A percentile compares a stretch with the other conserved stretches of the same genome.
These are phyloP conservation scores for Neurospora sp. DNA, from an alignment of 495 filamentous ascomycete species.

Conservation along the genomic window DNA sequence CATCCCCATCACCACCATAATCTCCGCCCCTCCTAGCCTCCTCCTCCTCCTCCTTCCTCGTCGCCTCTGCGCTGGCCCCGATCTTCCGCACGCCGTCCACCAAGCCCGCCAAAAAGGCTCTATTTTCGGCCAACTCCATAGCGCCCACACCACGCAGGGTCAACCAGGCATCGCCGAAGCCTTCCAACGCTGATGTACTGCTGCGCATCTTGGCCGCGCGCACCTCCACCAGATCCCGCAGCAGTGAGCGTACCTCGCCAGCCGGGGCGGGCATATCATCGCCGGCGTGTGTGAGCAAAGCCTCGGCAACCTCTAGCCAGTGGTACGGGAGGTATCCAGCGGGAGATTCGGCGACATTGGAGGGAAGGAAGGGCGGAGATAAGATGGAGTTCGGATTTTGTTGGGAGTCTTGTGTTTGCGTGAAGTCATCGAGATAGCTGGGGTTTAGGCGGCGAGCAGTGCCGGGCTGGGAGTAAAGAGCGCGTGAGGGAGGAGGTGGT, in stretches of 20 bases:
- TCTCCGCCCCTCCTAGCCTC: slow-evolving; percentile 26
- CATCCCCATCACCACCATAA: slow-evolving; percentile 33
- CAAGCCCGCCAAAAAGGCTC: slow-evolving; percentile 74
- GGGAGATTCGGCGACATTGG: slow-evolving; percentile 48
- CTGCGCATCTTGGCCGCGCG: slow-evolving; percentile 79
- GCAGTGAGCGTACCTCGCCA: slow-evolving; percentile 59
- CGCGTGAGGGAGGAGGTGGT: slow-evolving; percentile 48
- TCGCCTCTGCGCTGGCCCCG: slow-evolving; percentile 46
- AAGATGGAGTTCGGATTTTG: slow-evolving; percentile 9
- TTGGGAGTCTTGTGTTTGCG: background rate
- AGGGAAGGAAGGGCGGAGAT: slow-evolving; percentile 52
- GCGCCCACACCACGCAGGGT: slow-evolving; percentile 76
- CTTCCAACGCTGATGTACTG: slow-evolving; percentile 59
- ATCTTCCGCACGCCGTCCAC: slow-evolving; percentile 75
- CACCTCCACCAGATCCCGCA: slow-evolving; percentile 81
- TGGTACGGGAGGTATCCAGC: slow-evolving; percentile 74
- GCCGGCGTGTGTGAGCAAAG: slow-evolving; percentile 70
- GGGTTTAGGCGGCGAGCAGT: slow-evolving; percentile 13
- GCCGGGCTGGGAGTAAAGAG: slow-evolving; percentile 25
- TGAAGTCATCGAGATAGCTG: background rate
- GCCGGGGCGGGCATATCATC: slow-evolving; percentile 70
- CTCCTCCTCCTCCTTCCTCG: slow-evolving; percentile 45
- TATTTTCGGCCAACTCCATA: slow-evolving; percentile 81
- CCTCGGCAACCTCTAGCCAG: slow-evolving; percentile 82
- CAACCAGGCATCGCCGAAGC: slow-evolving; percentile 54